A percentile compares a stretch with the other conserved stretches of the same genome.
phyloP scores from a whole-genome alignment of 768 basidiomycete species.

The Lactarius pseudohatsudake region DNA sequence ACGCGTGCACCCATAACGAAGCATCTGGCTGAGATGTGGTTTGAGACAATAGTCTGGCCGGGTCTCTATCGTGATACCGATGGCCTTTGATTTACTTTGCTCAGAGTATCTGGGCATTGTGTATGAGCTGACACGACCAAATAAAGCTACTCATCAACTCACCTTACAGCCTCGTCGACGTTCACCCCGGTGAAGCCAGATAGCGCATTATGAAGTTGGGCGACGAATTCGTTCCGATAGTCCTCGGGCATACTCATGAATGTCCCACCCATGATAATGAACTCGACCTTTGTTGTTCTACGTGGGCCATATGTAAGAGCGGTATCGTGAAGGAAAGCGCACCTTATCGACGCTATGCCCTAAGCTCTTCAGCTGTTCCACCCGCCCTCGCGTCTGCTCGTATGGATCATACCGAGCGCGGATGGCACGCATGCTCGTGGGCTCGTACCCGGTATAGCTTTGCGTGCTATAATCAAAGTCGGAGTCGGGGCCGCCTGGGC shows the following conservation, averaged over 20 bases:
- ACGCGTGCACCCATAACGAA: slow-evolving; percentile 97
- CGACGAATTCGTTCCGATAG: slow-evolving; percentile 90
- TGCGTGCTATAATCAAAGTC: slow-evolving; percentile 99
- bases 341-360: slow-evolving; percentile 98
- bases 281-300: slow-evolving; percentile 58
- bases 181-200: slow-evolving; percentile 92
- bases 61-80: slow-evolving; percentile 99
- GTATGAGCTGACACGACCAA: slow-evolving; percentile 2
- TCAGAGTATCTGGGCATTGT: slow-evolving; percentile 77
- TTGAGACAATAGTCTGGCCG: slow-evolving; percentile 97
- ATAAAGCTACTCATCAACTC: slow-evolving; percentile 22
- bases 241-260: slow-evolving; percentile 99
- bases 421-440: slow-evolving; percentile 98
- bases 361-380: slow-evolving; percentile 93
- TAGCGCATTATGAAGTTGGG: slow-evolving; percentile 94
- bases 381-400: slow-evolving; percentile 91
- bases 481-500: slow-evolving; percentile 97
- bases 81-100: slow-evolving; percentile 96
- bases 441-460: slow-evolving; percentile 92
- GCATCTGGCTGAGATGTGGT: slow-evolving; percentile 98
- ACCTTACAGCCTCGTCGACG: slow-evolving; percentile 95
- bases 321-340: background rate
- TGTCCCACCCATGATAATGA: slow-evolving; percentile 97
- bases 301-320: background rate
- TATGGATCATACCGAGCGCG: slow-evolving; percentile 96